A percentile compares a stretch with the other conserved stretches of the same genome.
Conservation (phyloP, 768 basidiomycete genomes). For the Pleurotus pulmonarius region DNA sequence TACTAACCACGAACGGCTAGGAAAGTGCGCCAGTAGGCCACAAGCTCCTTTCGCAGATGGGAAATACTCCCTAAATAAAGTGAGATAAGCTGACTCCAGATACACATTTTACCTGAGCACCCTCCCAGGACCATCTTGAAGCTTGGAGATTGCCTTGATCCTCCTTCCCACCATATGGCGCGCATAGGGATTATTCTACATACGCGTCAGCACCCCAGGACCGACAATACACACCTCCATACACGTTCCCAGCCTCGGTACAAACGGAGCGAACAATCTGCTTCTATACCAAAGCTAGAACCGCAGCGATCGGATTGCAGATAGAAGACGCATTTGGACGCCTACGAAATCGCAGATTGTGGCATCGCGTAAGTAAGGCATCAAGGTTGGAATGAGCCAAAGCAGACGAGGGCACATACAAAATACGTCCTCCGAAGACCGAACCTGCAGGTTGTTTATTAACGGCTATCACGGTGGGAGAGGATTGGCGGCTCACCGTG, state of each 20-base stretch:
- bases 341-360: neutral
- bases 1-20: neutral
- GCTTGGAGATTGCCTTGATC: neutral
- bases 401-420: neutral
- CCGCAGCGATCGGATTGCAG: conserved; percentile 6
- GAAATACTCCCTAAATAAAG: too few relatives aligned
- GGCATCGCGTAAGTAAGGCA: neutral
- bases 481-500: neutral
- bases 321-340: neutral
- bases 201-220: neutral
- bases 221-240: neutral
- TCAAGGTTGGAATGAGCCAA: neutral
- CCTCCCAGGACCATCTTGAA: neutral
- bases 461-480: too few relatives aligned
- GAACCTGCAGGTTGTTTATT: too few relatives aligned
- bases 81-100: neutral
- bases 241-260: conserved; percentile 3
- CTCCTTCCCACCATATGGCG: neutral
- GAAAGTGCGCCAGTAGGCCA: too few relatives aligned
- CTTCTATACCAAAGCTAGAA: neutral
- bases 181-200: too few relatives aligned
- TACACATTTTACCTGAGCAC: neutral
- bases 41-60: too few relatives aligned
- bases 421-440: too few relatives aligned
- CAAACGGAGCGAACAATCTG: neutral